phyloP scores from a whole-genome alignment of 331 rosid genomes.

The Acacia concinna region DNA sequence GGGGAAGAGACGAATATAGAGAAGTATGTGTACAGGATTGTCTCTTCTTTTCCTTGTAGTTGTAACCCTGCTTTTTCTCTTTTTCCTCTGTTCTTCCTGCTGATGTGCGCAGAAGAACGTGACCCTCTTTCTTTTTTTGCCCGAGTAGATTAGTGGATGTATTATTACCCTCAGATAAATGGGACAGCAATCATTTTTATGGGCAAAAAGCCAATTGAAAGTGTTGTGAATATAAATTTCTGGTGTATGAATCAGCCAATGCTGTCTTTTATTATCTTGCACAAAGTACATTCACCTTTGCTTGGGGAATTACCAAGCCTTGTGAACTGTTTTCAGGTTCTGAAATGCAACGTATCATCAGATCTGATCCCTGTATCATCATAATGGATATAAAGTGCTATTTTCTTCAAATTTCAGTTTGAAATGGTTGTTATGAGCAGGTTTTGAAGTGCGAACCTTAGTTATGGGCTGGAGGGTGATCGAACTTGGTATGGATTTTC shows the following conservation, averaged over 20 bases:
- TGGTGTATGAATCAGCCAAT: conserved; percentile 50
- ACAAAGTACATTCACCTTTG: conserved; percentile 34
- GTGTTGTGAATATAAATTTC: conserved; percentile 79
- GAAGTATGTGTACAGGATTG: conserved; percentile 90
- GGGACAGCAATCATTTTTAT: conserved; percentile 78
- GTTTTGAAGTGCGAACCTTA: conserved; percentile 9
- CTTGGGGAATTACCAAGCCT: conserved; percentile 34
- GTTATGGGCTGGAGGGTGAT: conserved; percentile 5
- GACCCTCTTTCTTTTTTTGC: conserved; percentile 38
- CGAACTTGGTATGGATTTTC: neutral
- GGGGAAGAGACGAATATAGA: conserved; percentile 82
- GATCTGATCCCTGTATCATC: conserved; percentile 8
- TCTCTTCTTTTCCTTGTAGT: conserved; percentile 65
- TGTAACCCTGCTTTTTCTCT: conserved; percentile 4
- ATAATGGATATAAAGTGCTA: conserved; percentile 6
- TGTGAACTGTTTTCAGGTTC: conserved; percentile 40
- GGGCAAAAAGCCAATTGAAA: conserved; percentile 73
- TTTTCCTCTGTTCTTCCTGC: conserved; percentile 48
- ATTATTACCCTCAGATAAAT: conserved; percentile 57
- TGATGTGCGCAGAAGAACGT: conserved; percentile 53
- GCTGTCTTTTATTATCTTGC: conserved; percentile 41
- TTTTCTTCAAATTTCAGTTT: conserved; percentile 8
- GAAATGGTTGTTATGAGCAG: conserved; percentile 16
- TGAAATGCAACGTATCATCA: conserved; percentile 40
- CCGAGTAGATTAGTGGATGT: conserved; percentile 78